phyloP scores from a whole-genome alignment of 2,329 filamentous ascomycete genomes.

The Fusarium nanum region DNA sequence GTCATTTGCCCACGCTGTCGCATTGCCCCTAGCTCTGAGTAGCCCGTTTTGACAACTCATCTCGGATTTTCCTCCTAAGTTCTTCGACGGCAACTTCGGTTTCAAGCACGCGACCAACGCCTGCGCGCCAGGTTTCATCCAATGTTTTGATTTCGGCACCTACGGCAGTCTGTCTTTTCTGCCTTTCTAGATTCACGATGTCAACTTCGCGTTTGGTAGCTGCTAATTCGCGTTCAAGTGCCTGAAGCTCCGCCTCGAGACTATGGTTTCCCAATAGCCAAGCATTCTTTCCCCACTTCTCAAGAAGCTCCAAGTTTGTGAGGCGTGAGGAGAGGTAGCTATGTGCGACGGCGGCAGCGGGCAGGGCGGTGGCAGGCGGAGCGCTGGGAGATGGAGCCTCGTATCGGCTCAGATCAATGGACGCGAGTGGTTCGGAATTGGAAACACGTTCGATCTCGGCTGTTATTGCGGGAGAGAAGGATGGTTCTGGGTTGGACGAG shows the following conservation, averaged over 20 bases:
- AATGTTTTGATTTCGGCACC: constrained; percentile 78
- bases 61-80: constrained; percentile 74
- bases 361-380: constrained; percentile 72
- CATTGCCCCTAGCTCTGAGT: constrained; percentile 9
- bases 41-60: constrained; percentile 62
- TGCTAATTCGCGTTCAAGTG: constrained; percentile 80
- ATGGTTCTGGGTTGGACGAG: constrained; percentile 61
- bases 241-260: constrained; percentile 73
- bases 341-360: constrained; percentile 62
- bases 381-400: constrained; percentile 65
- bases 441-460: constrained; percentile 76
- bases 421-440: constrained; percentile 51
- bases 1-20: background rate
- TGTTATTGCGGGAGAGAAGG: constrained; percentile 74
- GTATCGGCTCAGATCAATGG: constrained; percentile 83
- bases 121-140: constrained; percentile 82
- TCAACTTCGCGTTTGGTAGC: constrained; percentile 76
- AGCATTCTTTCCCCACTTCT: constrained; percentile 85
- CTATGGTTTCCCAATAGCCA: constrained; percentile 90
- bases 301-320: constrained; percentile 76
- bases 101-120: constrained; percentile 84
- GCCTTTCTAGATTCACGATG: constrained; percentile 75
- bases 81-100: constrained; percentile 85
- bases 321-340: constrained; percentile 65
- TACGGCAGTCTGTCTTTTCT: constrained; percentile 75